Conservation (phyloP, 2,329 filamentous ascomycete species). For the Akanthomyces uredinophilus region DNA sequence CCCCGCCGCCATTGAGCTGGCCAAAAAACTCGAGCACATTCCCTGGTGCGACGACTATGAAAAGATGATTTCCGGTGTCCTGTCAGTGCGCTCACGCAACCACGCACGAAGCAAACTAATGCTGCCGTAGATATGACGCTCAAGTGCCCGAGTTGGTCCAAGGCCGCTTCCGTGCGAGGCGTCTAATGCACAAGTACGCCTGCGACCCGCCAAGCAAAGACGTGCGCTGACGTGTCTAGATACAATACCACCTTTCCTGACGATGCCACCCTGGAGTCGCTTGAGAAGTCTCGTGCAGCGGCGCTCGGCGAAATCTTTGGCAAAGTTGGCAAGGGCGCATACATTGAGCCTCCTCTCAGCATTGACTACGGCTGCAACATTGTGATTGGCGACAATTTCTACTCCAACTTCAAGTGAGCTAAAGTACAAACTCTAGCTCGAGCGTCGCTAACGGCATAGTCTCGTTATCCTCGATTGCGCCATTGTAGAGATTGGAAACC, state of each 20-base stretch:
- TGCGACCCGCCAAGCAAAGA: not conserved
- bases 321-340: slow-evolving; percentile 44
- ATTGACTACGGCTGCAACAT: slow-evolving; percentile 65
- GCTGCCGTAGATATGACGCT: slow-evolving; percentile 42
- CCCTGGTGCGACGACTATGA: slow-evolving; percentile 58
- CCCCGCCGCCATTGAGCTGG: slow-evolving; percentile 36
- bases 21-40: slow-evolving; percentile 43
- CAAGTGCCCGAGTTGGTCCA: slow-evolving; percentile 42
- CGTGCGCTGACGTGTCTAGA: not conserved
- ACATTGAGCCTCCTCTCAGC: slow-evolving; percentile 56
- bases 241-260: slow-evolving; percentile 49
- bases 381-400: slow-evolving; percentile 56
- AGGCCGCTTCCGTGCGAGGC: slow-evolving; percentile 49
- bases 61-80: slow-evolving; percentile 59
- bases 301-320: slow-evolving; percentile 47
- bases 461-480: slow-evolving; percentile 68
- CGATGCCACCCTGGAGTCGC: slow-evolving; percentile 36
- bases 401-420: slow-evolving; percentile 45
- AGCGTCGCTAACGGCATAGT: slow-evolving; percentile 22
- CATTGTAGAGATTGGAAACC: slow-evolving; percentile 61
- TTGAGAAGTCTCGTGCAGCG: slow-evolving; percentile 35
- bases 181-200: slow-evolving; percentile 48
- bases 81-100: slow-evolving; percentile 35
- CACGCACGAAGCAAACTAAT: slow-evolving; percentile 1
- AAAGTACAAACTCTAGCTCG: not conserved